Evolutionary conservation across 2,329 filamentous ascomycete genomes (phyloP).

Genomic region (Trichoderma asperellum): DNA sequence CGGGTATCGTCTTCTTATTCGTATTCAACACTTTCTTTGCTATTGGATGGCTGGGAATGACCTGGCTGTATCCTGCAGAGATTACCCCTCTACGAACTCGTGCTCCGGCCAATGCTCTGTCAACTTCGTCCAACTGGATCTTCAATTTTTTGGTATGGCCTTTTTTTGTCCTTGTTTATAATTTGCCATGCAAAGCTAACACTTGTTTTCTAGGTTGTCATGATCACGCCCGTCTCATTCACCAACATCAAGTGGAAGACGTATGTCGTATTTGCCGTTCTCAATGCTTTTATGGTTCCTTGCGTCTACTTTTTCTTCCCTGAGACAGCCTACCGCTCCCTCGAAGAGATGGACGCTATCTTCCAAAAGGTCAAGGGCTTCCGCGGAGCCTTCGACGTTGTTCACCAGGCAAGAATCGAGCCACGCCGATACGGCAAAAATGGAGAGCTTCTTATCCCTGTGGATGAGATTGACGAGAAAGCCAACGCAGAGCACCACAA

Average conservation of each 20-base stretch:
- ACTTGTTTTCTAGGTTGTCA: constrained; percentile 51
- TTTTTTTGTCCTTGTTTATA: not conserved
- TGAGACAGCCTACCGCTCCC: constrained; percentile 64
- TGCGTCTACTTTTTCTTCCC: constrained; percentile 66
- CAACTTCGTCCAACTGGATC: constrained; percentile 61
- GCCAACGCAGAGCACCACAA: constrained; percentile 37
- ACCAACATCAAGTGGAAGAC: constrained; percentile 62
- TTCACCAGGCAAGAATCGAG: constrained; percentile 49
- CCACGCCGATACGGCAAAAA: constrained; percentile 62
- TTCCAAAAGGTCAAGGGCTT: constrained; percentile 60
- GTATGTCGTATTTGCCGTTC: constrained; percentile 68
- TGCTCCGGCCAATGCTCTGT: constrained; percentile 62
- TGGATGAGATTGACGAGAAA: constrained; percentile 49
- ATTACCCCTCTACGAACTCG: constrained; percentile 70
- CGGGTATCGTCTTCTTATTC: constrained; percentile 69
- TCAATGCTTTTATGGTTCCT: constrained; percentile 64
- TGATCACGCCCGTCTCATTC: constrained; percentile 64
- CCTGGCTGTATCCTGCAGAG: constrained; percentile 69
- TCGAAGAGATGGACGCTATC: constrained; percentile 70
- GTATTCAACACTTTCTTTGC: constrained; percentile 63
- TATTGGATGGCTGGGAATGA: constrained; percentile 61
- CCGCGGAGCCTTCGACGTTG: constrained; percentile 42
- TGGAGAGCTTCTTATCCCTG: constrained; percentile 58
- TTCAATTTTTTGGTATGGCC: constrained; percentile 60
- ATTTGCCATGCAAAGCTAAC: not conserved